Base-by-base conservation (phyloP, 2,329 filamentous ascomycete species). In the Fusarium pseudonygamai region DNA sequence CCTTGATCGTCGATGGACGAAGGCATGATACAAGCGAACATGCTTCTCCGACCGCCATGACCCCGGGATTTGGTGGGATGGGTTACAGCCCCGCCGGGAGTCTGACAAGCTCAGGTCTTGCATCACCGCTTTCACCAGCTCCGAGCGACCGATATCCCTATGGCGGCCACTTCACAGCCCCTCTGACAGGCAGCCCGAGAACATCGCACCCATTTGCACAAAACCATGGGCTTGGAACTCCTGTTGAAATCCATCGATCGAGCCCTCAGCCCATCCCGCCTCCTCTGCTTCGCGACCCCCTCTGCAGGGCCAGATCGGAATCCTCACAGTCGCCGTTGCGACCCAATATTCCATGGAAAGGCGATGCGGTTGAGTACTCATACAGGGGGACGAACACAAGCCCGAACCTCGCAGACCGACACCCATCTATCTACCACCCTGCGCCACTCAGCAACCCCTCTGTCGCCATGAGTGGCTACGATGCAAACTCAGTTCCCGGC, bases 1-100 rank as follows among this genome's bases (percentile, higher is more conserved):
- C 92, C 5, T 79, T 94, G 71, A 90, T 93, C 82, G 86, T 93
- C 30, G 92, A 94, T 75, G 87, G 93, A 70, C 86, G 92, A 68
- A 87, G 91, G 74, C 83, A 86, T 34, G 89, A 91, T 13, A 86
- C 87, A 16, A 89, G 90, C n/a, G 88, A 91, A 28, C 90, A 92
- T 76, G 85, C 92, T 74, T 93, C 92, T 16, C 88, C 91, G 2
- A 89, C 90, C 1, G 90, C 89, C 16, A 85, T 94, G 32, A 93
- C 88, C 71, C 90, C 92, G 32, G 89, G 89, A 1, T 92, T 93
- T 80, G 89, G 90, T 15, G 86, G 86, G 72, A 90, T 93, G 74
- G 89, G 89, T 5, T 93, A 93, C 78, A 88, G 87, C 59, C 86
- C 89, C 24, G 82, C 85, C 3, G 84, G 82, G 18, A 82, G 83